Evolutionary conservation across 257 asterid species (phyloP).

Genomic region (Solanum peruvianum): DNA sequence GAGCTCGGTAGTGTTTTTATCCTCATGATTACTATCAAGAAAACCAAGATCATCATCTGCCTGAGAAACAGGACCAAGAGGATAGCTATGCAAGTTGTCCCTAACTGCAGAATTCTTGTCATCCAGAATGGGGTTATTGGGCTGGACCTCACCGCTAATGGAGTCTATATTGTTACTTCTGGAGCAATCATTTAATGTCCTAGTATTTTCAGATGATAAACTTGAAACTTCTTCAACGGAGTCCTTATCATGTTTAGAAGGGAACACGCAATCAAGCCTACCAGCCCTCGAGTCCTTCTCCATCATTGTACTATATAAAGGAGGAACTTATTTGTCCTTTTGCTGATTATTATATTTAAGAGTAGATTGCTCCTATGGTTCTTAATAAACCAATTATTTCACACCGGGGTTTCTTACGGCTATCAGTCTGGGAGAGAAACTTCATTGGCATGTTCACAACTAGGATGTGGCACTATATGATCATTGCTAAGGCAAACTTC

Average conservation of each 20-base stretch:
- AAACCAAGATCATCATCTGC: constrained; percentile 30
- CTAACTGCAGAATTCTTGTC: constrained; percentile 25
- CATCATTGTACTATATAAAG: constrained; percentile 29
- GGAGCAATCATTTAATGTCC: constrained; percentile 18
- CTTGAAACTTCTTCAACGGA: constrained; percentile 37
- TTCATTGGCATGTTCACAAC: constrained; percentile 15
- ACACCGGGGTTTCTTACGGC: constrained; percentile 22
- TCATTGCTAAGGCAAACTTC: constrained; percentile 46
- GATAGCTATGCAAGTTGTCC: constrained; percentile 32
- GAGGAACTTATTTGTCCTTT: constrained; percentile 3
- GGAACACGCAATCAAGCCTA: constrained; percentile 24
- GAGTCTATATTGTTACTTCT: constrained; percentile 19
- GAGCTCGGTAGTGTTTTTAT: constrained; percentile 43
- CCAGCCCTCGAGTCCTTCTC: constrained; percentile 28
- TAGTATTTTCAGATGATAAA: constrained; percentile 33
- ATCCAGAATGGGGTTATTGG: constrained; percentile 17
- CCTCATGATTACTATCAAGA: constrained; percentile 29
- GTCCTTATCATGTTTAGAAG: constrained; percentile 28
- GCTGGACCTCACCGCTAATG: constrained; percentile 18
- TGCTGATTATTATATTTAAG: constrained; percentile 12
- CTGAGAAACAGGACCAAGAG: constrained; percentile 33
- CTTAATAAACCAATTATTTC: constrained; percentile 17
- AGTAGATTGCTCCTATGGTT: constrained; percentile 14
- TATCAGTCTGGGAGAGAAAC: constrained; percentile 21
- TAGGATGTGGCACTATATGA: constrained; percentile 57